These are phyloP conservation scores for Microbotryomycetes sp. DNA, from an alignment of 1,284 basidiomycete genomes.

Conservation along the genomic window DNA sequence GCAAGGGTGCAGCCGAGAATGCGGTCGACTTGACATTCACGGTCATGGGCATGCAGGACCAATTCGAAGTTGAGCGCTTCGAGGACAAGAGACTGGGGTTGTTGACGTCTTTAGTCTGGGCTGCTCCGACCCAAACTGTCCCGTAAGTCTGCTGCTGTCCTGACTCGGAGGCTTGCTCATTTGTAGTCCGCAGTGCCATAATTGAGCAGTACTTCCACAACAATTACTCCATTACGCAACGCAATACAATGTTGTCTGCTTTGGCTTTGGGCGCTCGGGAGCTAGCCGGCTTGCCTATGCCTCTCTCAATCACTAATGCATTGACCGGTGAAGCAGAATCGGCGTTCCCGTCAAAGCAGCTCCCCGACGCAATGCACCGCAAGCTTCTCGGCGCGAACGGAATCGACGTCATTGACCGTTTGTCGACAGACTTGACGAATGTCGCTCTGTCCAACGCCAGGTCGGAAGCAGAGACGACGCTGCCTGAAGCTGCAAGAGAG, in stretches of 20 bases:
- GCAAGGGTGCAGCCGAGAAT: slow-evolving; percentile 61
- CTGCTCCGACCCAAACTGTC: slow-evolving; percentile 64
- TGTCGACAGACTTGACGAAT: slow-evolving; percentile 56
- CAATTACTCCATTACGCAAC: slow-evolving; percentile 79
- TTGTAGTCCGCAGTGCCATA: slow-evolving; percentile 52
- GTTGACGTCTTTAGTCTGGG: slow-evolving; percentile 69
- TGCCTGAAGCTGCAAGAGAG: slow-evolving; percentile 59
- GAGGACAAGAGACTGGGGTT: slow-evolving; percentile 67
- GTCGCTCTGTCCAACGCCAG: slow-evolving; percentile 53
- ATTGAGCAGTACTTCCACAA: slow-evolving; percentile 88
- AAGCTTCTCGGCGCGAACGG: slow-evolving; percentile 20
- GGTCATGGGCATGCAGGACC: slow-evolving; percentile 68
- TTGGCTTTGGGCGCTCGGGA: slow-evolving; percentile 79
- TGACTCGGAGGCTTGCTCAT: background rate
- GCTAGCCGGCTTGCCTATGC: slow-evolving; percentile 55
- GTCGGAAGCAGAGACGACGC: slow-evolving; percentile 47
- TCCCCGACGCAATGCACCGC: background rate
- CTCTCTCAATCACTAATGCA: background rate
- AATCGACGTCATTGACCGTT: slow-evolving; percentile 44
- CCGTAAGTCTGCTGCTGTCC: slow-evolving; percentile 53
- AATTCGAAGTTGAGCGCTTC: slow-evolving; percentile 71
- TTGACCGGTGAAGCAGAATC: no score
- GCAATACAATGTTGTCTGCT: slow-evolving; percentile 74
- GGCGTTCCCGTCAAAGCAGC: slow-evolving; percentile 9
- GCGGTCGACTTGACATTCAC: slow-evolving; percentile 70